Percentiles rank a stretch among this genome's conserved stretches.
Conservation (phyloP, 441 rosid species). For the Hura crepitans region DNA sequence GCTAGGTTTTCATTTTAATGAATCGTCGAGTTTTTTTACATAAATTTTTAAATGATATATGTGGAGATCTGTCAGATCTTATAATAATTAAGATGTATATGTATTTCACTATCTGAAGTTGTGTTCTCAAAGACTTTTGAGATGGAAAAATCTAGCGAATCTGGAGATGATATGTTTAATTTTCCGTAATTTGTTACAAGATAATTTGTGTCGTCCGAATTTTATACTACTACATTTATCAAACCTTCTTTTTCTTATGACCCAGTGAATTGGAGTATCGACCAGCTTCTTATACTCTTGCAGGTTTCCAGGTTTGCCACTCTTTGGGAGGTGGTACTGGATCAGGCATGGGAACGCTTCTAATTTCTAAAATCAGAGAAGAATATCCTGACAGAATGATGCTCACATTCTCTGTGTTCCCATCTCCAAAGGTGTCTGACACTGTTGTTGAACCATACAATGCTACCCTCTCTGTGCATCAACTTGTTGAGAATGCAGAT, state of each 20-base stretch:
- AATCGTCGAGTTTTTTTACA: too few relatives aligned
- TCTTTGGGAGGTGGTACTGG: slow-evolving; percentile 59
- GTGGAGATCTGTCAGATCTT: background rate
- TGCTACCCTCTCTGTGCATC: slow-evolving; percentile 51
- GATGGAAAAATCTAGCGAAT: background rate
- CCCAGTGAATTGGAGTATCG: background rate
- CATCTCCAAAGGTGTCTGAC: slow-evolving; percentile 56
- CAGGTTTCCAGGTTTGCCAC: slow-evolving; percentile 61
- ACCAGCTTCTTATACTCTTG: background rate
- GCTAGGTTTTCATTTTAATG: background rate
- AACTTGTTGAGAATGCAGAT: slow-evolving; percentile 50
- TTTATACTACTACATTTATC: too few relatives aligned
- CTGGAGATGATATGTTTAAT: background rate
- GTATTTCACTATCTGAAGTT: background rate
- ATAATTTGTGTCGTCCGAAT: too few relatives aligned
- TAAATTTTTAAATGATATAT: too few relatives aligned
- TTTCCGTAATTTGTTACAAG: background rate
- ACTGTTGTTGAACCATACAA: slow-evolving; percentile 61
- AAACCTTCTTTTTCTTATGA: too few relatives aligned
- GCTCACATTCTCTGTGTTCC: slow-evolving; percentile 57
- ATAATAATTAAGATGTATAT: background rate
- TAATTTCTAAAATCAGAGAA: slow-evolving; percentile 47
- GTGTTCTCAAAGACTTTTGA: background rate
- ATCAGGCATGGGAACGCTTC: slow-evolving; percentile 57
- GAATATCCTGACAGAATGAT: slow-evolving; percentile 56